These are phyloP conservation scores for Hippophae rhamnoides DNA, from an alignment of 306 rosid species.

Conservation along the genomic window DNA sequence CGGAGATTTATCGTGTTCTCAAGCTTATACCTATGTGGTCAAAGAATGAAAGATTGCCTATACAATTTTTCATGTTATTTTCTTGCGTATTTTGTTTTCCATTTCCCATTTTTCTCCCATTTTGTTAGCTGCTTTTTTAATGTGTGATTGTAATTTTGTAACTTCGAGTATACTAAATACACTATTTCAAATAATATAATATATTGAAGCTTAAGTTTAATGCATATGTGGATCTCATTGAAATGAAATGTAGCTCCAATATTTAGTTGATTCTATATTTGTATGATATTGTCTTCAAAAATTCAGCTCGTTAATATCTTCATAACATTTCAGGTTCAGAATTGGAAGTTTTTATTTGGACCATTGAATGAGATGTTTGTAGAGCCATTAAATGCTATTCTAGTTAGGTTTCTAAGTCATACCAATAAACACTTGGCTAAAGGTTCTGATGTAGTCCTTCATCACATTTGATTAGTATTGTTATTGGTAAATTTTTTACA, in stretches of 20 bases:
- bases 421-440: background rate
- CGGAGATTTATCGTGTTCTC: constrained; percentile 61
- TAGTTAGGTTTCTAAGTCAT: no score
- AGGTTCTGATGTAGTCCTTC: constrained; percentile 55
- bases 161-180: no score
- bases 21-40: constrained; percentile 78
- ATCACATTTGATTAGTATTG: constrained; percentile 34
- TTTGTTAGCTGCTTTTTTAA: no score
- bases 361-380: constrained; percentile 80
- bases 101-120: no score
- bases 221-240: no score
- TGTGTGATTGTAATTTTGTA: no score
- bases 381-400: constrained; percentile 45
- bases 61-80: background rate
- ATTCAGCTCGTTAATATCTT: background rate
- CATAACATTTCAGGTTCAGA: constrained; percentile 48
- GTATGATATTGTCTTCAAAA: no score
- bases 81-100: background rate
- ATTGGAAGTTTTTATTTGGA: constrained; percentile 62
- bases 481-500: no score
- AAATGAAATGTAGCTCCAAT: no score
- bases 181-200: no score
- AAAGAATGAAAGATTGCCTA: constrained; percentile 60
- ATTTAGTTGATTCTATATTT: no score
- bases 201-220: no score